Conservation (phyloP, 768 basidiomycete genomes). For the Leccinum broughii region DNA sequence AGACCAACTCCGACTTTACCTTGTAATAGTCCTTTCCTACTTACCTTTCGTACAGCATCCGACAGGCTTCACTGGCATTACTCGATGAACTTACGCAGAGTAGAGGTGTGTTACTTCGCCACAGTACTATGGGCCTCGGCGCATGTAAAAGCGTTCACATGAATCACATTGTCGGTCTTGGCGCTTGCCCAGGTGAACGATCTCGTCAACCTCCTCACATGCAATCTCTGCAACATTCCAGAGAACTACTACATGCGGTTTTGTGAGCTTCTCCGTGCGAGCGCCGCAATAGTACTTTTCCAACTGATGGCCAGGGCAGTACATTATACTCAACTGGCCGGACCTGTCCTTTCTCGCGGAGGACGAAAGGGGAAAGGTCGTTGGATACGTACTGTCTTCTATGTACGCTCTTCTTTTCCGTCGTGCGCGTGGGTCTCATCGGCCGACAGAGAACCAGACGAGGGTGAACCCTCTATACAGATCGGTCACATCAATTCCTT, state of each 20-base stretch:
- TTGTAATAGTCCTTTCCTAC: background rate
- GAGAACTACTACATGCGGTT: constrained; percentile 44
- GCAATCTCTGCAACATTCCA: constrained; percentile 53
- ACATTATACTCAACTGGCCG: constrained; percentile 51
- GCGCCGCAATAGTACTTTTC: background rate
- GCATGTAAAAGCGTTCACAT: background rate
- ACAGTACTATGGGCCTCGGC: background rate
- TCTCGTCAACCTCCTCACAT: constrained; percentile 49
- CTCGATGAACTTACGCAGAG: constrained; percentile 31
- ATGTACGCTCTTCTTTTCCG: constrained; percentile 40
- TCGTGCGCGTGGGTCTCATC: constrained; percentile 6
- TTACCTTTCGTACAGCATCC: background rate
- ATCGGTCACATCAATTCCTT: constrained; percentile 33
- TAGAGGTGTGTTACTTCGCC: constrained; percentile 25
- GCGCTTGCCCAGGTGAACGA: constrained; percentile 41
- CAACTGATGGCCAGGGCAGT: constrained; percentile 38
- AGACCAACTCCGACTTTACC: background rate
- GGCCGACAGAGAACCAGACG: constrained; percentile 25
- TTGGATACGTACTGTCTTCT: constrained; percentile 58
- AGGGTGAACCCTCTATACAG: constrained; percentile 3
- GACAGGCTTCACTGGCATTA: background rate
- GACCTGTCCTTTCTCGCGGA: constrained; percentile 55
- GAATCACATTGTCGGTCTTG: background rate
- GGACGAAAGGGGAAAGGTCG: constrained; percentile 47
- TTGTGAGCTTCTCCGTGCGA: constrained; percentile 23